Evolutionary conservation across 2,329 filamentous ascomycete genomes (phyloP), one percentile per base, ranked within the genome.

Genomic region (Penicillium sp.): DNA sequence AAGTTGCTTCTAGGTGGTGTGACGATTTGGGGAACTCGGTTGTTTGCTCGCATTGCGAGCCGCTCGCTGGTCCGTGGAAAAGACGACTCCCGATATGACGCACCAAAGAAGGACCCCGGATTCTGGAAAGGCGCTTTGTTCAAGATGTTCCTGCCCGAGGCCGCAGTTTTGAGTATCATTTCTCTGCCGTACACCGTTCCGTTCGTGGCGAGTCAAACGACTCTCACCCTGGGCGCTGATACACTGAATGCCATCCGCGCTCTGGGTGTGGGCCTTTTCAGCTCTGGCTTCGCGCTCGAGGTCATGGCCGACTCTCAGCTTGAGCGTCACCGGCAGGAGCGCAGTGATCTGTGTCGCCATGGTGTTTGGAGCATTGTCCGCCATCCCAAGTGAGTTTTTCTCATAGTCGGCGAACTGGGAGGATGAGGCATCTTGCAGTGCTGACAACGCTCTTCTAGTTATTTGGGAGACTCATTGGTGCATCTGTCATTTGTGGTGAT

Each of bases 351-450:
- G 28, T 71, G 76, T 51, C 73, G 75, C 11, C 72, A 78, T n/a
- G 79, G 79, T 9, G 80, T 83, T 28, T 83, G 79, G 78, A 79
- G 77, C 55, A 73, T 83, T 29, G 79, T 82, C 26, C 68, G 81
- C 42, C 79, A 83, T 65, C 80, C 80, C 0, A 83, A 83, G 79
- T 82, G 69, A 63, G 76, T 68, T n/a, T 7, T 8, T 28, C 27
- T 12, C 32, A 11, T 4, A 32, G 12, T 13, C 5, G 3, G 2
- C 5, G 18, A 18, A 18, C 3, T 18, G 18, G 18, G 18, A 18
- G 18, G 18, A 18, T 18, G 18, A 18, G 18, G 18, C 25, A 39
- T 32, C 1, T 18, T 7, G n/a, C 7, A 47, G 8, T 43, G 35
- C 45, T 57, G 41, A 49, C 26, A 9, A 24, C 43, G 32, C 53